Evolutionary conservation across 2,329 filamentous ascomycete genomes (phyloP).

Genomic region (Aureobasidium sp.): DNA sequence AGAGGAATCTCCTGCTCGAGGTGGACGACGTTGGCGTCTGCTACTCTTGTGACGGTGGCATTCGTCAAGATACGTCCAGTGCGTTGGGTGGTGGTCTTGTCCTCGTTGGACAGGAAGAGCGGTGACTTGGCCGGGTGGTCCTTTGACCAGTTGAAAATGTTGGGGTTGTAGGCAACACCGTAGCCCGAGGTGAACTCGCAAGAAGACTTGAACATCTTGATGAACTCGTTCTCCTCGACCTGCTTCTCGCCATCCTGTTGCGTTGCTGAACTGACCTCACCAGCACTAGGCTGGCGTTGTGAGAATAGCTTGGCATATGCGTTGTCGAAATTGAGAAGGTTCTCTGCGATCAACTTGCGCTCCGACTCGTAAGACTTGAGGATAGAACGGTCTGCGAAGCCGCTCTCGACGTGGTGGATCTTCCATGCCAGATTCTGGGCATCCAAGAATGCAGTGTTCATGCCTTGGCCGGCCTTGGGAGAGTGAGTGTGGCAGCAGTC

Average conservation of each 20-base stretch:
- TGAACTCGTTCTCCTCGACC: conserved; percentile 65
- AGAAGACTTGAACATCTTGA: conserved; percentile 81
- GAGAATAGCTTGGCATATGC: conserved; percentile 89
- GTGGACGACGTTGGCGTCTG: conserved; percentile 83
- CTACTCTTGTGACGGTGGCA: conserved; percentile 75
- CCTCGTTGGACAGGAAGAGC: conserved; percentile 56
- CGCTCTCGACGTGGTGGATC: conserved; percentile 80
- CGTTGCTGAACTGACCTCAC: conserved; percentile 63
- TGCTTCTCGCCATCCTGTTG: conserved; percentile 38
- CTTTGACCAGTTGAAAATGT: conserved; percentile 75
- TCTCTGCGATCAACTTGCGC: conserved; percentile 77
- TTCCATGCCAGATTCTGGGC: conserved; percentile 94
- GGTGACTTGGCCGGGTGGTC: conserved; percentile 64
- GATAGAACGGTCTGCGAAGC: conserved; percentile 67
- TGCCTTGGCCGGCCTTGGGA: conserved; percentile 59
- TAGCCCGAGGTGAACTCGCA: conserved; percentile 93
- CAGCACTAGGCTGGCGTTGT: conserved; percentile 62
- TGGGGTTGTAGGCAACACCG: conserved; percentile 77
- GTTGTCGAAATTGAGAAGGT: conserved; percentile 77
- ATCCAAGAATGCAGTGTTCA: conserved; percentile 54
- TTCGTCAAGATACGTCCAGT: conserved; percentile 72
- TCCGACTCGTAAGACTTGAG: conserved; percentile 83
- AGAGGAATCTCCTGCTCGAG: conserved; percentile 84
- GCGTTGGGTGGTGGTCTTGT: conserved; percentile 53
- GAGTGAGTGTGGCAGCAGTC: conserved; percentile 58